These are phyloP conservation scores for Zasmidium cellare DNA, from an alignment of 2,329 filamentous ascomycete species.

Conservation along the genomic window DNA sequence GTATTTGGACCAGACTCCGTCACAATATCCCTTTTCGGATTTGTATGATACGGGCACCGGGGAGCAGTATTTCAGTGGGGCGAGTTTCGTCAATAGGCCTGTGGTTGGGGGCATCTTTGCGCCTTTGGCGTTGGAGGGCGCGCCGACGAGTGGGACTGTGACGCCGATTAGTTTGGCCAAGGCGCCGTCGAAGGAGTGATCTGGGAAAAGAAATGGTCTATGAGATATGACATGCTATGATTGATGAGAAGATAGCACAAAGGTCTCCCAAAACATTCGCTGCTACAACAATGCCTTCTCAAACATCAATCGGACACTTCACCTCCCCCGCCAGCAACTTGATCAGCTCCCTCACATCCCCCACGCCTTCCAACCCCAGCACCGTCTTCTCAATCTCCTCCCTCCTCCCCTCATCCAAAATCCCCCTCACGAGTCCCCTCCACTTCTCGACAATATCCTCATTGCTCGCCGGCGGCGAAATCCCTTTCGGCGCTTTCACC, in stretches of 20 bases:
- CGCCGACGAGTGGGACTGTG: conserved; percentile 23
- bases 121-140: conserved; percentile 41
- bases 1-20: conserved; percentile 52
- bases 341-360: conserved; percentile 5
- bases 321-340: conserved; percentile 3
- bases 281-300: background rate
- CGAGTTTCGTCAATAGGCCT: conserved; percentile 50
- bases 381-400: conserved; percentile 8
- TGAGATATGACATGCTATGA: background rate
- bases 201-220: background rate
- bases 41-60: conserved; percentile 52
- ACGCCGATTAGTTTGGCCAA: background rate
- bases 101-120: conserved; percentile 55
- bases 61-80: conserved; percentile 20
- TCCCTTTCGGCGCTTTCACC: conserved; percentile 6
- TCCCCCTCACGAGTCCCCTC: conserved; percentile 9
- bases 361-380: background rate
- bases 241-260: background rate
- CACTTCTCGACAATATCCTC: conserved; percentile 11
- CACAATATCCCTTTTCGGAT: conserved; percentile 52
- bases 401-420: conserved; percentile 6
- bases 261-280: background rate
- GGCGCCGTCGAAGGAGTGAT: background rate
- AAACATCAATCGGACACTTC: conserved; percentile 13
- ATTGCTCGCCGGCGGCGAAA: conserved; percentile 9